Evolutionary conservation across 1,284 basidiomycete genomes (phyloP), one percentile per base, ranked within the genome.

Genomic region (Schizopora paradoxa): DNA sequence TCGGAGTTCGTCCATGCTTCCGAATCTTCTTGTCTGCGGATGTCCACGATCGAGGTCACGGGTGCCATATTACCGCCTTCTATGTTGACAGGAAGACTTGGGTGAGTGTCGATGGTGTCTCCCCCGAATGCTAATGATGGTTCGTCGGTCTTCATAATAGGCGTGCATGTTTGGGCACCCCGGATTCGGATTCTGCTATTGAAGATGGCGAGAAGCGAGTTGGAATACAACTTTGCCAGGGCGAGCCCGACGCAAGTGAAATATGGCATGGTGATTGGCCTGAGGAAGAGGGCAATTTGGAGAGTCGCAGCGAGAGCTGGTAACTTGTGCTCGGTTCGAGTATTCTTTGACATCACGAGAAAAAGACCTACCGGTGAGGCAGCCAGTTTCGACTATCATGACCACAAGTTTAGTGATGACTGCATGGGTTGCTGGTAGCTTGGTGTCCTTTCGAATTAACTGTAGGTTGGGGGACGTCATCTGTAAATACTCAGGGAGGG

Each of bases 111-210:
- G n/a, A n/a, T n/a, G n/a, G n/a, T n/a, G n/a, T n/a, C n/a, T n/a
- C n/a, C n/a, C n/a, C n/a, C n/a, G n/a, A n/a, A n/a, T n/a, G n/a
- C n/a, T n/a, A n/a, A n/a, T n/a, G n/a, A n/a, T n/a, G n/a, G n/a
- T n/a, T n/a, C n/a, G n/a, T n/a, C n/a, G n/a, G n/a, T n/a, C n/a
- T n/a, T n/a, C n/a, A n/a, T n/a, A n/a, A n/a, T n/a, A n/a, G n/a
- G n/a, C n/a, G n/a, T n/a, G n/a, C n/a, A n/a, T n/a, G n/a, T n/a
- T n/a, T n/a, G n/a, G n/a, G n/a, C n/a, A n/a, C n/a, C n/a, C n/a
- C n/a, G n/a, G n/a, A 35, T 35, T 7, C 33, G n/a, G n/a, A 41
- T n/a, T 41, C 22, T 23, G 23, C 39, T 41, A n/a, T 41, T 41
- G 19, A 39, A 39, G 5, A 39, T n/a, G 6, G 26, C 37, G 8